A percentile compares a stretch with the other conserved stretches of the same genome.
Conservation (phyloP, 2,329 filamentous ascomycete genomes). For the Stagonosporopsis chrysanthemi region DNA sequence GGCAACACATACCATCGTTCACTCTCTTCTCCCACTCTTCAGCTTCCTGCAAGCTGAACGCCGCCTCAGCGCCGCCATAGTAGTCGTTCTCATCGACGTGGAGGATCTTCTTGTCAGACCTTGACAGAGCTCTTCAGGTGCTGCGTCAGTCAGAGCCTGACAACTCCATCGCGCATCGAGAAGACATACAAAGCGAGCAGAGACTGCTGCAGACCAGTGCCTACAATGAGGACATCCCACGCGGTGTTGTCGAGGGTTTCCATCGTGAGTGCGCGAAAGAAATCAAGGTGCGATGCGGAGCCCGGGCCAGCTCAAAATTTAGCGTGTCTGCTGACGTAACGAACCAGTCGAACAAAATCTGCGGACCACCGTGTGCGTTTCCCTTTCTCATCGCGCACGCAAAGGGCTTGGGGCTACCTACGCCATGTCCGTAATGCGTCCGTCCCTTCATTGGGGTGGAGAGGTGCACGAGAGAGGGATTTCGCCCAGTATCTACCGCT, state of each 20-base stretch:
- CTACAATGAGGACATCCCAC: constrained; percentile 63
- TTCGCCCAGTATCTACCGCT: constrained; percentile 62
- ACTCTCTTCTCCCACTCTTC: constrained; percentile 72
- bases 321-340: constrained; percentile 41
- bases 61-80: constrained; percentile 87
- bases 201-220: constrained; percentile 61
- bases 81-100: constrained; percentile 88
- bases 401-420: constrained; percentile 45
- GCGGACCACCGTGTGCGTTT: not conserved
- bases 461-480: constrained; percentile 54
- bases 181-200: constrained; percentile 61
- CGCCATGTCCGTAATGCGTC: constrained; percentile 45
- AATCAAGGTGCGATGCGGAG: constrained; percentile 24
- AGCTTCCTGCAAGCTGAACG: constrained; percentile 82
- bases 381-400: constrained; percentile 44
- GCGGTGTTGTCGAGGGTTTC: constrained; percentile 59
- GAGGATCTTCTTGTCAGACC: constrained; percentile 88
- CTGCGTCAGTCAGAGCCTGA: constrained; percentile 76
- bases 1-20: constrained; percentile 39
- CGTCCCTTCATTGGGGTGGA: constrained; percentile 55
- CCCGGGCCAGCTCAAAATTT: constrained; percentile 26
- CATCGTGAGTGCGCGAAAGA: constrained; percentile 41
- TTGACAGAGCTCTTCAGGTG: constrained; percentile 80
- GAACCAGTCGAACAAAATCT: constrained; percentile 31
- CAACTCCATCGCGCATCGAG: constrained; percentile 21